phyloP scores from a whole-genome alignment of 2,329 filamentous ascomycete genomes.

The Colletotrichum musicola region DNA sequence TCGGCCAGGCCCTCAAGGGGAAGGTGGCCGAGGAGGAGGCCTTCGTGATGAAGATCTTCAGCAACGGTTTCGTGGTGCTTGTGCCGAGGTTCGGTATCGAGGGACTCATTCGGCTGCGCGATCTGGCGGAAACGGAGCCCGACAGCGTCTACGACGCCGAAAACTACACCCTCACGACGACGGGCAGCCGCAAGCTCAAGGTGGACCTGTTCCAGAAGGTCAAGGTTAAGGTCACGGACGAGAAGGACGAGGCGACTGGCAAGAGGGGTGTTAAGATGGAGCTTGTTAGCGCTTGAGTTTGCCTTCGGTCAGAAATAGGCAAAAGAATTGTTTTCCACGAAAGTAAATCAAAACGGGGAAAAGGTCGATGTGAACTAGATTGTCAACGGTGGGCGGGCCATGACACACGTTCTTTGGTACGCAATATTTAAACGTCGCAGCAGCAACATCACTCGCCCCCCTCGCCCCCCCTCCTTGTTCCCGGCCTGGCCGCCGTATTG shows the following conservation, averaged over 20 bases:
- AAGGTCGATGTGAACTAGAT: too few relatives aligned
- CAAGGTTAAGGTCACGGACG: slow-evolving; percentile 87
- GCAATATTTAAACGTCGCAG: too few relatives aligned
- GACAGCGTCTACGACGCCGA: slow-evolving; percentile 88
- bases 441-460: too few relatives aligned
- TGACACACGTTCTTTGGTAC: too few relatives aligned
- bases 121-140: slow-evolving; percentile 82
- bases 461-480: too few relatives aligned
- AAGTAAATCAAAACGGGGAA: too few relatives aligned
- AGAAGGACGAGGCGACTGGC: slow-evolving; percentile 94
- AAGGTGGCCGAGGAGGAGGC: slow-evolving; percentile 84
- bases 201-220: slow-evolving; percentile 95
- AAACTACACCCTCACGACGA: slow-evolving; percentile 79
- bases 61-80: slow-evolving; percentile 96
- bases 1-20: slow-evolving; percentile 93
- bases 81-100: slow-evolving; percentile 97
- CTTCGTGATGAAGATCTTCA: slow-evolving; percentile 97
- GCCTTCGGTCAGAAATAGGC: neutral
- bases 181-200: slow-evolving; percentile 65
- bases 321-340: too few relatives aligned
- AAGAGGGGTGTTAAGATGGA: slow-evolving; percentile 91
- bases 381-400: too few relatives aligned
- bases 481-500: too few relatives aligned
- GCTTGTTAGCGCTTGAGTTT: slow-evolving; percentile 58
- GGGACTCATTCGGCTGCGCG: slow-evolving; percentile 86